Base-by-base conservation (phyloP, 352 stramenopile species). In the Globisporangium polare region DNA sequence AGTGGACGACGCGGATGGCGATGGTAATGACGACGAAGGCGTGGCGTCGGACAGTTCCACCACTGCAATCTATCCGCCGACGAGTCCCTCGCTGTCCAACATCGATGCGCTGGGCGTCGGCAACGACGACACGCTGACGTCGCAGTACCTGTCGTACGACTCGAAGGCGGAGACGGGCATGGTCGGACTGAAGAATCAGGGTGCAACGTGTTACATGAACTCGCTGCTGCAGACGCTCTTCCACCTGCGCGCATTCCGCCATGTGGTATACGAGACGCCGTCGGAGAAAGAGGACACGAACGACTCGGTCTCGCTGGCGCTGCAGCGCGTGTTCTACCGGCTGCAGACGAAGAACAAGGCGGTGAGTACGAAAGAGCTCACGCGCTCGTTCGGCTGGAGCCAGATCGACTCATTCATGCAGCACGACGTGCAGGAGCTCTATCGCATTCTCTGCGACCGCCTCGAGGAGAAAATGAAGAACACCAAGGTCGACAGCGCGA, bases 121-220 rank as follows among this genome's bases (percentile, higher is more conserved):
- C 9, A 35, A 63, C 7, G 50, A 29, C 3, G 51, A 53, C 20
- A 35, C 64, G 5, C 47, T 71, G 18, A 31, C 49, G n/a, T 46
- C 52, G 37, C 62, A 74, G 27, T 69, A 82, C 4, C 46, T 88
- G 22, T 56, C 69, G 42, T 91, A 92, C 54, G 81, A 93, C 60
- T 92, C 82, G 2, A 92, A 92, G 59, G 58, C 77, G n/a, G 83
- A 91, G 58, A 96, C 85, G 0, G 83, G 83, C 7, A 94, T 96
- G 85, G 86, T 96, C 17, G 87, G 87, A 0, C 62, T 96, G 6
- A 96, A 96, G 69, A 96, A 96, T 55, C 87, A 96, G 63, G 92
- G 89, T 15, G 90, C 90, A 13, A 98, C 91, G 12, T 98, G 92
- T 71, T 98, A 98, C 69, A 80, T 98, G 75, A 98, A 98, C 68